These are phyloP conservation scores for Aspergillus ellipticus DNA, from an alignment of 495 filamentous ascomycete genomes.

Conservation along the genomic window DNA sequence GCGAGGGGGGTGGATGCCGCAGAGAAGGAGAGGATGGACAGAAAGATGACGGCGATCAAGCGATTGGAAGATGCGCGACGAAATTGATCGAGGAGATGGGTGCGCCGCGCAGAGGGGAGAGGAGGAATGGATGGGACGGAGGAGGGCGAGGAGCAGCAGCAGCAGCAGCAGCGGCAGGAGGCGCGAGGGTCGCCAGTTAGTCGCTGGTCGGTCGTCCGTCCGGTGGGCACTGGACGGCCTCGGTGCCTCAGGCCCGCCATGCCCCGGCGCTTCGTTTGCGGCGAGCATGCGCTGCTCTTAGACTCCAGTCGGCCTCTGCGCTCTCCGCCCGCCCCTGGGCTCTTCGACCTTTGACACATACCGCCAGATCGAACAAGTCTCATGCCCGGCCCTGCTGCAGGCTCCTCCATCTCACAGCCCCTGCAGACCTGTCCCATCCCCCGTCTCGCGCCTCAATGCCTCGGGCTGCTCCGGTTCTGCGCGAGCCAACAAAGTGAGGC, in stretches of 20 bases:
- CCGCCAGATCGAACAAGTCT: no score
- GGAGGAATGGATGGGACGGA: neutral
- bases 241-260: slow-evolving; percentile 15
- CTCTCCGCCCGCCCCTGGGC: neutral
- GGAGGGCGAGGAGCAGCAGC: neutral
- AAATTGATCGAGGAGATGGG: slow-evolving; percentile 12
- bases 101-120: neutral
- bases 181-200: slow-evolving; percentile 3
- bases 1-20: slow-evolving; percentile 9
- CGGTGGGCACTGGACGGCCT: slow-evolving; percentile 10
- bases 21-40: slow-evolving; percentile 21
- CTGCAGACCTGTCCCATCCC: neutral
- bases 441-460: neutral
- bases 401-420: neutral
- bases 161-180: no score
- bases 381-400: no score
- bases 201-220: neutral
- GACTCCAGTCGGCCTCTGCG: no score
- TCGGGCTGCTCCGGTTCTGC: neutral
- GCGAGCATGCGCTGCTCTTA: slow-evolving; percentile 2
- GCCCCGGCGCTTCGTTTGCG: slow-evolving; percentile 10
- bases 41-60: slow-evolving; percentile 19
- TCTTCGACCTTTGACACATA: neutral
- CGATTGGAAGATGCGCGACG: slow-evolving; percentile 11
- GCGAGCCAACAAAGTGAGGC: slow-evolving; percentile 18